Evolutionary conservation across 495 filamentous ascomycete species (phyloP), one percentile per base, ranked within the genome.

Genomic region (Lepidopterella palustris): DNA sequence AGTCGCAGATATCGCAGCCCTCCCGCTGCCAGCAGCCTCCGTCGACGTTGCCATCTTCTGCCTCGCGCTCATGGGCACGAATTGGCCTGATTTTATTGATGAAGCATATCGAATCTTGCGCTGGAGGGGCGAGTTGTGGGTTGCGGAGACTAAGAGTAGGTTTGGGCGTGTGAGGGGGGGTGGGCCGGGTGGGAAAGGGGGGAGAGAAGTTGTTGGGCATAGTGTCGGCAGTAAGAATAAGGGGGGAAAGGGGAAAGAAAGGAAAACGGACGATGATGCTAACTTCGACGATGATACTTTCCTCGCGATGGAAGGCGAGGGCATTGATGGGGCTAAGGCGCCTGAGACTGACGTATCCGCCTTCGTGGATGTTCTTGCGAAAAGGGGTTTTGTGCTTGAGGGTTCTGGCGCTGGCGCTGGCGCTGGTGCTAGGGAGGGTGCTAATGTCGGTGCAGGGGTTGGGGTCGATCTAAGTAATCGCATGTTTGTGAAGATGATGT

Each of bases 401-500:
- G 58, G 47, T 4, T n/a, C n/a, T n/a, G n/a, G n/a, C n/a, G n/a
- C n/a, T n/a, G n/a, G n/a, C n/a, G n/a, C n/a, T n/a, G n/a, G n/a
- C n/a, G n/a, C n/a, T 39, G 59, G 28, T 55, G 26, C 50, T 42
- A 0, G 80, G 79, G 20, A n/a, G n/a, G n/a, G n/a, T n/a, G n/a
- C n/a, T n/a, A n/a, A n/a, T n/a, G n/a, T n/a, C n/a, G 75, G 78
- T 23, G 77, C 74, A 24, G 74, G 73, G 9, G 76, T 80, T 42
- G 81, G 83, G 0, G 77, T 93, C 9, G 91, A 97, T 70, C 77
- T 90, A 70, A 81, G 78, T 31, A 98, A 98, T 75, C 95, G 88
- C 76, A 98, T 98, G 93, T 98, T 98, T 80, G 90, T 97, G 53
- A 86, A 84, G 70, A 92, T 98, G 90, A 80, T 83, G 64, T 97